A percentile compares a stretch with the other conserved stretches of the same genome.
Evolutionary conservation across 352 stramenopile genomes (phyloP).

Genomic region (Phytophthora tubulina): DNA sequence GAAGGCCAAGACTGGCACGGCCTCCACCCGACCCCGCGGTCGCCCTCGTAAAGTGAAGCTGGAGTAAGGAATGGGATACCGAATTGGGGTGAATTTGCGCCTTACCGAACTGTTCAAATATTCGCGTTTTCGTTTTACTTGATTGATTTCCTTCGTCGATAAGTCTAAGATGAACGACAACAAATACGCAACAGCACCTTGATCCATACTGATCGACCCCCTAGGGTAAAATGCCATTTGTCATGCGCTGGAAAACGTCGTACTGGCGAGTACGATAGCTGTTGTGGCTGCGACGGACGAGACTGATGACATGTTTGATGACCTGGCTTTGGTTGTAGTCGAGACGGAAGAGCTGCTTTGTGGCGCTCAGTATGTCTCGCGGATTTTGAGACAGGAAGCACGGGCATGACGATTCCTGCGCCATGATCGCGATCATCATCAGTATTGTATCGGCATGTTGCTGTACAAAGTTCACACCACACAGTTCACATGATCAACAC

Average conservation of each 20-base stretch:
- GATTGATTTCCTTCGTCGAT: not conserved
- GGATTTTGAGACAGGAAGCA: conserved; percentile 93
- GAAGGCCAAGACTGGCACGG: conserved; percentile 30
- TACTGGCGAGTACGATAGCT: conserved; percentile 93
- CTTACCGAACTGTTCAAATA: conserved; percentile 29
- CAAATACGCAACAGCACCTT: not conserved
- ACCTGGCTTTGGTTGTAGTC: conserved; percentile 87
- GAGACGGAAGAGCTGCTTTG: conserved; percentile 84
- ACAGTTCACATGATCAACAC: conserved; percentile 29
- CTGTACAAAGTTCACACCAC: conserved; percentile 36
- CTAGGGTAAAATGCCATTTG: conserved; percentile 92
- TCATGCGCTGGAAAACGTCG: conserved; percentile 93
- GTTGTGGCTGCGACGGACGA: conserved; percentile 91
- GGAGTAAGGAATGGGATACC: conserved; percentile 24
- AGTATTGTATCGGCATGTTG: conserved; percentile 95
- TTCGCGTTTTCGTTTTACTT: conserved; percentile 28
- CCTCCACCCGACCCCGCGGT: conserved; percentile 24
- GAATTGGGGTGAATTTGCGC: too few relatives aligned
- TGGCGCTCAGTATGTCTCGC: conserved; percentile 76
- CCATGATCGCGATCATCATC: conserved; percentile 98
- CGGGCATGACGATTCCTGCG: conserved; percentile 95
- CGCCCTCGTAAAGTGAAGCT: conserved; percentile 48
- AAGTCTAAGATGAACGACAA: conserved; percentile 11
- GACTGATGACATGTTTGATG: conserved; percentile 91
- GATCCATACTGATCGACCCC: not conserved